phyloP scores from a whole-genome alignment of 805 yeast genomes.

The Saturnispora besseyi region DNA sequence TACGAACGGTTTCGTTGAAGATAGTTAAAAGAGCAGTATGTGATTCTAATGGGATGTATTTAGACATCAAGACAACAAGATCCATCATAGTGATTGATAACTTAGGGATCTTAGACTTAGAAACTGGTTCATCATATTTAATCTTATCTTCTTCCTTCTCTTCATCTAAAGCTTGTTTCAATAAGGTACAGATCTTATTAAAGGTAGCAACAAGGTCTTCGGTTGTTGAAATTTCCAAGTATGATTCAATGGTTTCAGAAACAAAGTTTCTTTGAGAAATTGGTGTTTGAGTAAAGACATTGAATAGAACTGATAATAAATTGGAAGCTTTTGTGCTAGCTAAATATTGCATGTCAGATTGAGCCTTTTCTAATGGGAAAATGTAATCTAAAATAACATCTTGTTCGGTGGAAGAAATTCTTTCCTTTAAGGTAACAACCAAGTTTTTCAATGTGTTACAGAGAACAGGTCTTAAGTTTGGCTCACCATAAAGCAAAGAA shows the following conservation, averaged over 20 bases:
- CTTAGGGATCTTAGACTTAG: constrained; percentile 34
- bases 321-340: constrained; percentile 56
- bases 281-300: constrained; percentile 83
- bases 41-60: constrained; percentile 63
- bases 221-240: constrained; percentile 57
- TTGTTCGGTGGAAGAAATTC: constrained; percentile 45
- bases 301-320: constrained; percentile 77
- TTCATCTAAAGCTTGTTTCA: constrained; percentile 66
- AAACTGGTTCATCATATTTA: constrained; percentile 27
- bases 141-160: constrained; percentile 32
- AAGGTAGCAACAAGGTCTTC: constrained; percentile 68
- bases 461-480: constrained; percentile 67
- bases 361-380: constrained; percentile 50
- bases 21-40: constrained; percentile 72
- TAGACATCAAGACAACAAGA: constrained; percentile 76
- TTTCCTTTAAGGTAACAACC: constrained; percentile 46
- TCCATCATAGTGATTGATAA: constrained; percentile 85
- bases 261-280: constrained; percentile 79
- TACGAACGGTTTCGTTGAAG: constrained; percentile 56
- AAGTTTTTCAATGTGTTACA: constrained; percentile 73
- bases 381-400: constrained; percentile 52
- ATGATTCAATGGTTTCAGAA: constrained; percentile 78
- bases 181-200: constrained; percentile 72
- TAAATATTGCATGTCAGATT: constrained; percentile 51
- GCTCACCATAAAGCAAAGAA: constrained; percentile 63